phyloP scores from a whole-genome alignment of 345 rosid species.

The Melastoma malabathricum region DNA sequence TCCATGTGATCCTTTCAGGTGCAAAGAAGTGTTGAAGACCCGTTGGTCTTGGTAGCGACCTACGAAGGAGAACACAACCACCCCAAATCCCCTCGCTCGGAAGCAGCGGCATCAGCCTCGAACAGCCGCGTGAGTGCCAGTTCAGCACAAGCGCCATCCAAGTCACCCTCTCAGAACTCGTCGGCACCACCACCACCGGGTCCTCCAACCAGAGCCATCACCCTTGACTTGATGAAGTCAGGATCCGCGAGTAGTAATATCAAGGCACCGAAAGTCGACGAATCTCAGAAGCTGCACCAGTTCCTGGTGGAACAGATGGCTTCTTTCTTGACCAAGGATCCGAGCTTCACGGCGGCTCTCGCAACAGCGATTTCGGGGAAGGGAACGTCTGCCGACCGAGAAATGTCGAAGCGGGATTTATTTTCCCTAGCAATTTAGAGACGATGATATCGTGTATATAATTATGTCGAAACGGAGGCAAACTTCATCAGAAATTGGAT shows the following conservation, averaged over 20 bases:
- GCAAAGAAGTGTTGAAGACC: conserved; percentile 88
- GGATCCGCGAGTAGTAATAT: conserved; percentile 4
- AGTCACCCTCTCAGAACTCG: conserved; percentile 21
- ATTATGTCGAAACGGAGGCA: too few relatives aligned
- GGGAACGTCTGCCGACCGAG: conserved; percentile 11
- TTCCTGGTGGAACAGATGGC: conserved; percentile 87
- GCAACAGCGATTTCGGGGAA: conserved; percentile 81
- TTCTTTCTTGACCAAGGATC: conserved; percentile 69
- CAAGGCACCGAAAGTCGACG: conserved; percentile 9
- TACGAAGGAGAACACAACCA: conserved; percentile 99
- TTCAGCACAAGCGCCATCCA: conserved; percentile 11
- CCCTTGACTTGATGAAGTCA: conserved; percentile 37
- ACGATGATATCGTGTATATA: neutral
- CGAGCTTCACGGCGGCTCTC: conserved; percentile 72
- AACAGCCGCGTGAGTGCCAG: conserved; percentile 20
- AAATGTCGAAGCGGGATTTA: neutral
- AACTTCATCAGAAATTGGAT: too few relatives aligned
- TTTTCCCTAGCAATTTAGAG: neutral
- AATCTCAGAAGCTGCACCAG: conserved; percentile 39
- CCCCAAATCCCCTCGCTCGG: conserved; percentile 47
- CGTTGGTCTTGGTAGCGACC: conserved; percentile 66
- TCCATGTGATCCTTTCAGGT: conserved; percentile 32
- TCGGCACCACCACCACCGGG: conserved; percentile 10
- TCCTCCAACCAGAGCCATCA: conserved; percentile 10
- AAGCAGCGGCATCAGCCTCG: conserved; percentile 31